phyloP scores from a whole-genome alignment of 2,329 filamentous ascomycete species.

The Tolypocladium inflatum region DNA sequence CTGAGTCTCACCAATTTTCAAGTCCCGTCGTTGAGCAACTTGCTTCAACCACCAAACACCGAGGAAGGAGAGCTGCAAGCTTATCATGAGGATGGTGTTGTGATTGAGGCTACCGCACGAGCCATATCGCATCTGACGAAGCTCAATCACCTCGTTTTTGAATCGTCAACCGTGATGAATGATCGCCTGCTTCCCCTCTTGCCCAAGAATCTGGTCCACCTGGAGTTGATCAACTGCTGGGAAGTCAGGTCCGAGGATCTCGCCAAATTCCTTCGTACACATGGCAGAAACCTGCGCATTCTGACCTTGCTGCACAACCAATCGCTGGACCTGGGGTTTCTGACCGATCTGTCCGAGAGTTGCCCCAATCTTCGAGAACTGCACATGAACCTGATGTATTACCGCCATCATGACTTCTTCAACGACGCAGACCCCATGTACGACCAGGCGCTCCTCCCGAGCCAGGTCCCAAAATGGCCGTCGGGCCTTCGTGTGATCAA shows the following conservation, averaged over 20 bases:
- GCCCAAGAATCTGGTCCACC: conserved; percentile 52
- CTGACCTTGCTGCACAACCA: conserved; percentile 72
- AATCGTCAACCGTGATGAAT: conserved; percentile 65
- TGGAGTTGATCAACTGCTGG: conserved; percentile 74
- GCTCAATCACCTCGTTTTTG: conserved; percentile 60
- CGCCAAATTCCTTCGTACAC: conserved; percentile 51
- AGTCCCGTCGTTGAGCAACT: conserved; percentile 35
- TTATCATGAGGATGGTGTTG: conserved; percentile 31
- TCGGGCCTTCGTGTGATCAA: conserved; percentile 59
- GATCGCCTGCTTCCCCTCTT: conserved; percentile 58
- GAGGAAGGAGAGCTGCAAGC: conserved; percentile 18
- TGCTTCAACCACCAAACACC: conserved; percentile 20
- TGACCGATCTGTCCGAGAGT: conserved; percentile 51
- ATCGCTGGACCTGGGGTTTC: conserved; percentile 65
- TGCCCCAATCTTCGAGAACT: conserved; percentile 66
- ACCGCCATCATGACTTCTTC: conserved; percentile 56
- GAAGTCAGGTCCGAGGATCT: conserved; percentile 61
- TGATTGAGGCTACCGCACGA: conserved; percentile 24
- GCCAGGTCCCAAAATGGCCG: conserved; percentile 72
- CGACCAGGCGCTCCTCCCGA: conserved; percentile 51
- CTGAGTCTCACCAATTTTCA: conserved; percentile 57
- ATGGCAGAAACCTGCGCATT: conserved; percentile 57
- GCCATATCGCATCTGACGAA: conserved; percentile 41
- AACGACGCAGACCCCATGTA: conserved; percentile 70
- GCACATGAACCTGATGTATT: conserved; percentile 71